These are phyloP conservation scores for Seminavis robusta DNA, from an alignment of 108 stramenopile species.

Conservation along the genomic window DNA sequence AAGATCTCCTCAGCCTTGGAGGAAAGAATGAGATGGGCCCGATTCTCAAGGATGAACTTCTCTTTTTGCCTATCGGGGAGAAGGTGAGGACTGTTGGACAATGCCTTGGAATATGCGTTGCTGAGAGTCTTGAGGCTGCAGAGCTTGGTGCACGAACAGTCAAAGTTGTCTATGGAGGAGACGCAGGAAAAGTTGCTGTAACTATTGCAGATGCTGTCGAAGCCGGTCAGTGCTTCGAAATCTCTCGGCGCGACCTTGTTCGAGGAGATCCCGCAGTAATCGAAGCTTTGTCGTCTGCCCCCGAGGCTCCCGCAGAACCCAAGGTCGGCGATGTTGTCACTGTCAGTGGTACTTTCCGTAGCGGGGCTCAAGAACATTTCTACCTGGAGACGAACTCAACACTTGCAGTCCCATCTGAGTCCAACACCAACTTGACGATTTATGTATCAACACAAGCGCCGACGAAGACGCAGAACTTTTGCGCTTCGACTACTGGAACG, in stretches of 20 bases:
- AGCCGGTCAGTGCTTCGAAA: constrained; percentile 67
- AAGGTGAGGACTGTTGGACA: constrained; percentile 69
- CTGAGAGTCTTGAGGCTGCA: constrained; percentile 72
- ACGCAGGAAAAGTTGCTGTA: constrained; percentile 55
- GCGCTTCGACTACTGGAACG: constrained; percentile 77
- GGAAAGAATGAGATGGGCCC: constrained; percentile 84
- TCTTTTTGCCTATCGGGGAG: constrained; percentile 73
- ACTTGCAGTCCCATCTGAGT: constrained; percentile 87
- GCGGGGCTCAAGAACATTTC: constrained; percentile 95
- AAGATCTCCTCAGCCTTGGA: constrained; percentile 66
- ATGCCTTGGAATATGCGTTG: constrained; percentile 84
- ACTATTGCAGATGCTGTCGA: constrained; percentile 88
- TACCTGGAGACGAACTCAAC: constrained; percentile 92
- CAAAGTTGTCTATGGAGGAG: constrained; percentile 64
- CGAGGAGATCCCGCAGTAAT: constrained; percentile 57
- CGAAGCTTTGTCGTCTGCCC: constrained; percentile 14
- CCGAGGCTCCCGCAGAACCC: constrained; percentile 7
- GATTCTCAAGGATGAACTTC: constrained; percentile 75
- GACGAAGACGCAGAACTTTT: constrained; percentile 85
- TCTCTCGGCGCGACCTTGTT: constrained; percentile 58
- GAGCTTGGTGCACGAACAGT: constrained; percentile 75
- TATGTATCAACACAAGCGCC: constrained; percentile 90
- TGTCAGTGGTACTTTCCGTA: constrained; percentile 67
- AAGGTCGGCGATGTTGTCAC: constrained; percentile 55
- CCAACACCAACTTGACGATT: constrained; percentile 75